Evolutionary conservation across 495 filamentous ascomycete species (phyloP), one percentile per base, ranked within the genome.

Genomic region (Penicillium verhagenii): DNA sequence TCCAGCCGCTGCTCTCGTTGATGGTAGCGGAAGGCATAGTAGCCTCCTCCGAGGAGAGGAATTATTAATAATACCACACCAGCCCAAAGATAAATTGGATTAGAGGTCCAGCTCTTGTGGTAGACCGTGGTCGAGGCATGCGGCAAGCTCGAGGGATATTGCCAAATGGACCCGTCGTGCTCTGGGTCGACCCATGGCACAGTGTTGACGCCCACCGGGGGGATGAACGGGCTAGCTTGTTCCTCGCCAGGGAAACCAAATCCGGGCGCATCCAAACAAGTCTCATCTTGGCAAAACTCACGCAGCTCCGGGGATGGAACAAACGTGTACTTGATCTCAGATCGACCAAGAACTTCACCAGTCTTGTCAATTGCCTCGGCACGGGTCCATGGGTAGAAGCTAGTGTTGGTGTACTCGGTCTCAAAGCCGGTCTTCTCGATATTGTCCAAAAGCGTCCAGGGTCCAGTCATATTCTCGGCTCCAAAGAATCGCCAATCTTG

Each of bases 151-250:
- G 65, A 65, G 1, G 62, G 65, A 39, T 60, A 54, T n/a, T 43
- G 54, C 58, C 56, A 67, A 43, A 60, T 57, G 24, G 49, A 39
- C 0, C 57, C 63, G 1, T 66, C 61, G 20, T 73, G 49, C 6
- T 66, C 66, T 3, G 70, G 65, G 21, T 74, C 64, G 33, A 74
- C 60, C 73, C 73, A 77, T 0, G 73, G 73, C 40, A 77, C 73
- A 1, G 72, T 77, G 20, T 67, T 73, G 35, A 74, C 64, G 20
- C 72, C 72, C 8, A 42, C 53, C 7, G 69, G 67, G 6, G 74
- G 74, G 20, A 74, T 67, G 20, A 58, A 47, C 13, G 70, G 60
- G 21, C 28, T 28, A 10, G 68, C 63, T 6, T 31, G 59, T n/a
- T 64, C 59, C n/a, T 75, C 74, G 9, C 63, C 70, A 1, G 72